These are phyloP conservation scores for Rhododendron ovatum DNA, from an alignment of 148 eudicot genomes.

Conservation along the genomic window DNA sequence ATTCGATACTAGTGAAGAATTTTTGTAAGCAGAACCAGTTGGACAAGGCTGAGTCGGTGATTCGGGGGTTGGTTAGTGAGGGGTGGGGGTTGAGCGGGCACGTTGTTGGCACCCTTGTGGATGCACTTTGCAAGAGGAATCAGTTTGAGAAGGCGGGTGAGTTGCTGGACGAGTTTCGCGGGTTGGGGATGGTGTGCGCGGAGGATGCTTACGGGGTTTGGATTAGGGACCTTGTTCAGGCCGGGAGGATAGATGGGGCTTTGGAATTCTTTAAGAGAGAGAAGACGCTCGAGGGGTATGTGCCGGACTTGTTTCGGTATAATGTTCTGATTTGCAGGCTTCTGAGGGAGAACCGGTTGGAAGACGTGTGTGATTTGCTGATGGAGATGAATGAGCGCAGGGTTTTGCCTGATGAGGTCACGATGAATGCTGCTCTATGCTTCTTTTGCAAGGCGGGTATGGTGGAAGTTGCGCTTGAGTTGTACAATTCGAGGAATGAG, in stretches of 20 bases:
- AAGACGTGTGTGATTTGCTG: slow-evolving; percentile 72
- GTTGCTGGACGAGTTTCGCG: slow-evolving; percentile 52
- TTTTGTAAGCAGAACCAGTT: slow-evolving; percentile 53
- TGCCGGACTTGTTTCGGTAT: slow-evolving; percentile 68
- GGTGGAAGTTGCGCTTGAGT: slow-evolving; percentile 63
- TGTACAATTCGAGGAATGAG: slow-evolving; percentile 53
- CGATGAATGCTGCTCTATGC: slow-evolving; percentile 70
- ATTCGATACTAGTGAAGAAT: slow-evolving; percentile 52
- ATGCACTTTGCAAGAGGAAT: slow-evolving; percentile 50
- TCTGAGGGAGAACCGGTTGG: slow-evolving; percentile 50
- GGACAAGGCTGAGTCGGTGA: slow-evolving; percentile 53
- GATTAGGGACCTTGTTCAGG: slow-evolving; percentile 52
- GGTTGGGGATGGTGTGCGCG: slow-evolving; percentile 27
- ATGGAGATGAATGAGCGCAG: slow-evolving; percentile 64
- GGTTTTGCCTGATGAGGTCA: slow-evolving; percentile 59
- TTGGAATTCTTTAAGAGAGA: slow-evolving; percentile 42
- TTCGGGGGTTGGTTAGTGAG: slow-evolving; percentile 26
- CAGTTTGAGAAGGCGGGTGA: slow-evolving; percentile 45
- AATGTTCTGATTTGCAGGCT: slow-evolving; percentile 56
- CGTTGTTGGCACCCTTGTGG: slow-evolving; percentile 34
- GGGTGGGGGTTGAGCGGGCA: slow-evolving; percentile 21
- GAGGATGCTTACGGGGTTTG: slow-evolving; percentile 55
- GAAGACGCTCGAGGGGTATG: slow-evolving; percentile 41
- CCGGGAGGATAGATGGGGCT: slow-evolving; percentile 56
- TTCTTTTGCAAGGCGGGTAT: slow-evolving; percentile 85